Evolutionary conservation across 306 rosid genomes (phyloP).

Genomic region (Cicer chorassanicum): DNA sequence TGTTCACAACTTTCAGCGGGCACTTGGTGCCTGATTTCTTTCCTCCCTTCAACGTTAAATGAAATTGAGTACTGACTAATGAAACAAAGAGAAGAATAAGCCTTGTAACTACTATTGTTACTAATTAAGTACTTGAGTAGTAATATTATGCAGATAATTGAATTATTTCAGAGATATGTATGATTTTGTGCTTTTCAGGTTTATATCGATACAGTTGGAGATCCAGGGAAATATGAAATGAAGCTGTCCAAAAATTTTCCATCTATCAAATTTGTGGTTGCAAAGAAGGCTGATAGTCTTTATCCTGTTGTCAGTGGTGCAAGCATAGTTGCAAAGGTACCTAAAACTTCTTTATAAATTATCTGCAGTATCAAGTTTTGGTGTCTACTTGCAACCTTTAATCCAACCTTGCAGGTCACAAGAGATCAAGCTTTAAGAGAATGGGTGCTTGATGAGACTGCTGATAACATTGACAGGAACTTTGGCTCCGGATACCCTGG

Average conservation of each 20-base stretch:
- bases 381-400: conserved; percentile 4
- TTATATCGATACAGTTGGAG: conserved; percentile 92
- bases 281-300: conserved; percentile 98
- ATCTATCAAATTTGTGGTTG: conserved; percentile 81
- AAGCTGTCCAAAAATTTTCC: conserved; percentile 77
- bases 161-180: conserved; percentile 13
- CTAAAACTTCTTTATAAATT: conserved; percentile 4
- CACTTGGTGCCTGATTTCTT: background rate
- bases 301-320: conserved; percentile 99
- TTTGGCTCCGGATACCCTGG: conserved; percentile 99
- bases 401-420: conserved; percentile 65
- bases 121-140: conserved; percentile 1
- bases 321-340: conserved; percentile 91
- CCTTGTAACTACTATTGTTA: background rate
- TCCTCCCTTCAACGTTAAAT: background rate
- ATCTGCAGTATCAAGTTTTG: background rate
- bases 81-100: background rate
- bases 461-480: conserved; percentile 70
- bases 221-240: conserved; percentile 74
- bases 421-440: conserved; percentile 82
- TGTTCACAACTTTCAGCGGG: background rate
- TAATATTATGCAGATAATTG: conserved; percentile 3
- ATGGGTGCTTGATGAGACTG: conserved; percentile 89
- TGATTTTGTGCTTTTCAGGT: conserved; percentile 61
- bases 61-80: background rate